Evolutionary conservation across 768 basidiomycete genomes (phyloP), one percentile per base, ranked within the genome.

Genomic region (Lentinula lateritia): DNA sequence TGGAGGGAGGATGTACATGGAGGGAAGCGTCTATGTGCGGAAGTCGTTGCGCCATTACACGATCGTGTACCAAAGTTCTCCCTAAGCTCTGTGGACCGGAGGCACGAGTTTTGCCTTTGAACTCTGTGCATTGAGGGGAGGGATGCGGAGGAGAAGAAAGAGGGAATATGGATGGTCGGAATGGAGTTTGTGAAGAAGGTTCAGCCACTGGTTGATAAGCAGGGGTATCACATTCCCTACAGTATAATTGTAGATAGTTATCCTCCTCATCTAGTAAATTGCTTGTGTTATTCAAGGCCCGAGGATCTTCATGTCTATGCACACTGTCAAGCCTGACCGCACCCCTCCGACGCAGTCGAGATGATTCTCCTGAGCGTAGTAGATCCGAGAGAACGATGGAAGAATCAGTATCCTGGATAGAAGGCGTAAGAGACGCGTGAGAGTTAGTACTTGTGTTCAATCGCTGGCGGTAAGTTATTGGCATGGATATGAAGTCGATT

Each of bases 351-450:
- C 89, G 81, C 58, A 90, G 74, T 5, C 89, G 78, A 3, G 89
- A 90, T 0, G 87, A 86, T 68, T 91, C 89, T 15, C 85, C 89
- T 1, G 85, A 85, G 55, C 89, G 86, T 15, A 90, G 78, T 45
- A 91, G 79, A 70, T 90, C 89, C 1, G 87, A 88, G 50, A 90
- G 80, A 18, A 89, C 82, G 60, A 91, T 86, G 36, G 84, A 80
- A 67, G 85, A 86, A 66, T 91, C 89, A 2, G 76, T 79, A 62
- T 88, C 86, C 18, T 20, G 55, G 28, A 56, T 38, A n/a, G 38
- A 34, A 41, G 38, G 23, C 23, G 38, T 28, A 23, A 23, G 9
- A 43, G 38, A 23, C 15, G 23, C 9, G 20, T 42, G 12, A n/a
- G 39, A 13, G 41, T 7, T 36, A 16, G 35, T 9, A 36, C 8